Base-by-base conservation (phyloP, 441 rosid species). In the Theobroma grandiflorum region DNA sequence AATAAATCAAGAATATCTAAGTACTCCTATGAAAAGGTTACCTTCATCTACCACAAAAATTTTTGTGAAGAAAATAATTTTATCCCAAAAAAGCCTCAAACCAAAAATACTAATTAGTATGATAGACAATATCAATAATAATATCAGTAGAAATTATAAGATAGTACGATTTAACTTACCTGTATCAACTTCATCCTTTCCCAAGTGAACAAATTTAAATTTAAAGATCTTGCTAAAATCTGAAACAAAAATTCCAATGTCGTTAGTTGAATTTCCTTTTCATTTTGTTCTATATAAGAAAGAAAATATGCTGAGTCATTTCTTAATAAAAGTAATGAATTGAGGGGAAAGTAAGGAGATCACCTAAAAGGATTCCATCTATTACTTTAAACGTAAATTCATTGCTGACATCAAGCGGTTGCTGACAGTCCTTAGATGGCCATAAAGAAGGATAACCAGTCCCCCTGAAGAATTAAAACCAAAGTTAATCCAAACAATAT, bases 161-260 rank as follows among this genome's bases (percentile, higher is more conserved):
- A 11, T 8, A 42, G 43, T 45, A 40, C 31, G 35, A 67, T 74
- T 63, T 10, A 81, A 86, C 84, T 86, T 86, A 93, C 98, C 83
- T 81, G 94, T 87, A 69, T 91, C 61, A 52, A 93, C 96, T 87
- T 93, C 98, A 73, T 93, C 98, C 35, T 95, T 96, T 72, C 96
- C 96, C 90, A 92, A 84, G 81, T 93, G 98, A 58, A 91, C 85
- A 68, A 92, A 91, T 82, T 85, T 91, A 84, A 86, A 93, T 76
- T 89, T 87, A 72, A 93, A 93, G 86, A 93, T 84, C 91, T 92
- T 93, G 81, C 96, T 93, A 82, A 93, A 89, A 86, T 93, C 96
- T 93, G 90, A 83, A 83, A 69, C 43, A 53, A 75, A 49, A 49
- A 61, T 37, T 69, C 5, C 12, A 75, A 72, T 8, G 35, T 31